Evolutionary conservation across 495 filamentous ascomycete species (phyloP), one percentile per base, ranked within the genome.

Genomic region (Penicillium cosmopolitanum): DNA sequence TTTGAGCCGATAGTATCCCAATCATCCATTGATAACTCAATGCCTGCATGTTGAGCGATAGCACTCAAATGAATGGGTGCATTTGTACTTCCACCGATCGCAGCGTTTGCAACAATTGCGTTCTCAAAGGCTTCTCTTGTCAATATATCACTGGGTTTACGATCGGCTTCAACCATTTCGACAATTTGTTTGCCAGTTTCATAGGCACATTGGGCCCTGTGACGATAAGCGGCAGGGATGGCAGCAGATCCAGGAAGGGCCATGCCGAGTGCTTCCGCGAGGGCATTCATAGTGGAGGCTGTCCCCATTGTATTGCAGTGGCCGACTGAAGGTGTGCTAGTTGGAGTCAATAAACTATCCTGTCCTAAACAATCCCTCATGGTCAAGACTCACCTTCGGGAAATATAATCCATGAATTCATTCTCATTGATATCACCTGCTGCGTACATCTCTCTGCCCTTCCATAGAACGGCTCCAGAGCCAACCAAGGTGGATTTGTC

Each of bases 271-370:
- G 82, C 80, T 64, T 84, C 82, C 44, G 80, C 79, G 0, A 84
- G 72, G 3, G 81, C 80, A 58, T 84, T 83, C 81, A 85, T 85
- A 0, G 82, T 85, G 6, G 80, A 84, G 15, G 82, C 82, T 18
- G 81, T 85, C 50, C 81, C 81, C 81, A 85, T 84, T 10, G 80
- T 84, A 56, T 84, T 84, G 61, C 82, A 85, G 51, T 83, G 80
- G 28, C 82, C 82, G 16, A 71, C 80, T 9, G 80, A 82, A 5
- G 80, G 81, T 10, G 79, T 76, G 34, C 77, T 80, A 18, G 44
- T 16, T 15, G 42, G 5, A 3, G 33, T 67, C 47, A 70, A 64
- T 55, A 51, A 40, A 19, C 11, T 15, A n/a, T 40, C 36, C 15
- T n/a, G 15, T 40, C 36, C 36, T 0, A 40, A 46, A n/a, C 43